Evolutionary conservation across 2,329 filamentous ascomycete species (phyloP).

Genomic region (Thelonectria olida): DNA sequence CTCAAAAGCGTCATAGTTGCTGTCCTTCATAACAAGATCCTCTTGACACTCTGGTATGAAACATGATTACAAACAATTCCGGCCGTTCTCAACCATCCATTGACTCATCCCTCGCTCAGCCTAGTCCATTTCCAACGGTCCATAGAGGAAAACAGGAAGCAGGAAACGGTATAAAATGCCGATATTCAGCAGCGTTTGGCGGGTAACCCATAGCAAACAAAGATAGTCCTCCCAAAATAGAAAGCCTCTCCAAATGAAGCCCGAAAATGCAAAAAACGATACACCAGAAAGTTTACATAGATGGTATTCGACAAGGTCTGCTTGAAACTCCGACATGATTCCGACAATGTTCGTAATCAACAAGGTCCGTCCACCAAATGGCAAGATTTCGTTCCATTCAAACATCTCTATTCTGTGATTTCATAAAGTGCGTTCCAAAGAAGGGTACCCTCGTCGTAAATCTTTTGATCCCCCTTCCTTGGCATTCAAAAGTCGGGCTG

Average conservation of each 20-base stretch:
- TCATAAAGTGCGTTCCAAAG: slow-evolving; percentile 4
- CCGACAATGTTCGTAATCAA: slow-evolving; percentile 30
- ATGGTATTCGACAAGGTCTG: slow-evolving; percentile 40
- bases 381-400: slow-evolving; percentile 26
- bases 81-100: not conserved
- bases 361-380: slow-evolving; percentile 29
- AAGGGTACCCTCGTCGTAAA: slow-evolving; percentile 31
- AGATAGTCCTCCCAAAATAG: slow-evolving; percentile 14
- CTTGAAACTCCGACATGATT: slow-evolving; percentile 23
- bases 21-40: too few relatives aligned
- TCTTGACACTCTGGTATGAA: too few relatives aligned
- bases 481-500: slow-evolving; percentile 8
- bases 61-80: not conserved
- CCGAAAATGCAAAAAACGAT: not conserved
- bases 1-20: too few relatives aligned
- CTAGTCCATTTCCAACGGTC: not conserved
- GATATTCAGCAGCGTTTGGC: too few relatives aligned
- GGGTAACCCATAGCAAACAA: not conserved
- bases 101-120: not conserved
- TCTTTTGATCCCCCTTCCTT: slow-evolving; percentile 19
- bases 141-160: not conserved
- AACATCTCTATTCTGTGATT: slow-evolving; percentile 29
- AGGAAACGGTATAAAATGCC: not conserved
- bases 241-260: slow-evolving; percentile 11
- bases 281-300: slow-evolving; percentile 27